A percentile compares a stretch with the other conserved stretches of the same genome.
These are phyloP conservation scores for Xerocomellus intermedius DNA, from an alignment of 768 basidiomycete genomes.

Conservation along the genomic window DNA sequence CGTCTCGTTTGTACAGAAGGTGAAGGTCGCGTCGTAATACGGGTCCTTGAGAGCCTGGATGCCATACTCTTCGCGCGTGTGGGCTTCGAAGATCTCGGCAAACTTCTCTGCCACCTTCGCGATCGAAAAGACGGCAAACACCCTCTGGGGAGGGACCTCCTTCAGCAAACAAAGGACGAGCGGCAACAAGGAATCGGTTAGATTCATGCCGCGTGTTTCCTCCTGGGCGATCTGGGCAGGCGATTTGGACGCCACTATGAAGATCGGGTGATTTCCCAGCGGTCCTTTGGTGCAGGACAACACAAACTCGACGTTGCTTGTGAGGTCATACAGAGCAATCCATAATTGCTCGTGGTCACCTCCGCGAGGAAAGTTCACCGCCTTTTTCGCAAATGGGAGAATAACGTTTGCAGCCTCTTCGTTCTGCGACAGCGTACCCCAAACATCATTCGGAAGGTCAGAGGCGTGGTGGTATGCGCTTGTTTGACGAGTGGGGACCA, in stretches of 20 bases:
- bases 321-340: constrained; percentile 27
- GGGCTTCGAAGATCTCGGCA: constrained; percentile 45
- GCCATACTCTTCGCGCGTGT: background rate
- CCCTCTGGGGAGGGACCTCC: constrained; percentile 5
- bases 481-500: background rate
- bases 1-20: constrained; percentile 49
- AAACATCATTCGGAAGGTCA: constrained; percentile 24
- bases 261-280: constrained; percentile 8
- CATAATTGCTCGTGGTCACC: constrained; percentile 21
- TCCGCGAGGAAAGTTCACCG: background rate
- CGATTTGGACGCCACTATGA: constrained; percentile 15
- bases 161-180: constrained; percentile 13
- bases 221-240: background rate
- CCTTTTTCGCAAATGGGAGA: constrained; percentile 36
- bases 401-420: constrained; percentile 40
- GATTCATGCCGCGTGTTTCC: background rate
- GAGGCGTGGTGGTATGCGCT: constrained; percentile 3
- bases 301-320: constrained; percentile 8
- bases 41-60: constrained; percentile 33
- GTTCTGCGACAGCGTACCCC: constrained; percentile 25
- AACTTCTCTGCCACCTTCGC: constrained; percentile 46
- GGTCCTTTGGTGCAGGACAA: constrained; percentile 7
- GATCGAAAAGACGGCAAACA: constrained; percentile 65
- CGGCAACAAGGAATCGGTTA: background rate
- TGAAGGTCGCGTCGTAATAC: constrained; percentile 63